Evolutionary conservation across 257 asterid genomes (phyloP).

Genomic region (Anisodus acutangulus): DNA sequence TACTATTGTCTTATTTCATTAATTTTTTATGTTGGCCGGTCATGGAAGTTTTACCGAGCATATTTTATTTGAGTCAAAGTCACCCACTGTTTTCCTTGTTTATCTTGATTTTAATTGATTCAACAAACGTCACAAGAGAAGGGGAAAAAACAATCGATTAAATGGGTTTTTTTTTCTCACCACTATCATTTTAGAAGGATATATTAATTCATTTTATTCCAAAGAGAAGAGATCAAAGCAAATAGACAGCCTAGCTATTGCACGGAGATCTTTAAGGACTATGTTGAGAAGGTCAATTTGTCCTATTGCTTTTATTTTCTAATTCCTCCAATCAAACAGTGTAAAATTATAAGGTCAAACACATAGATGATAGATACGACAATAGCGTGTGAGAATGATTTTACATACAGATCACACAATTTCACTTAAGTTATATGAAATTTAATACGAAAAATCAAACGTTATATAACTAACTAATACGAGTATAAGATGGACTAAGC

Average conservation of each 20-base stretch:
- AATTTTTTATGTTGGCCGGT: neutral
- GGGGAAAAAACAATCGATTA: too few relatives aligned
- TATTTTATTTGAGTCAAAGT: neutral
- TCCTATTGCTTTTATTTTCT: neutral
- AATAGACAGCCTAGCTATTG: neutral
- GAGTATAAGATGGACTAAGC: neutral
- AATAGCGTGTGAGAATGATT: too few relatives aligned
- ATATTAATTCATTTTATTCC: neutral
- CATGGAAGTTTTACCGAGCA: neutral
- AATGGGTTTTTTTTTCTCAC: neutral
- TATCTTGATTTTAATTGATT: neutral
- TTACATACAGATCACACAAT: neutral
- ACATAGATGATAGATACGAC: neutral
- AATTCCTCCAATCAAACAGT: too few relatives aligned
- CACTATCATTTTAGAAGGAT: conserved; percentile 18
- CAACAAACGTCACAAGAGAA: neutral
- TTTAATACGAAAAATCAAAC: neutral
- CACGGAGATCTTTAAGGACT: neutral
- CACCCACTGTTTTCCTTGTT: neutral
- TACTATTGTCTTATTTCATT: neutral
- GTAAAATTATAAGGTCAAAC: neutral
- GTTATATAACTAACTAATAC: neutral
- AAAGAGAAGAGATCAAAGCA: neutral
- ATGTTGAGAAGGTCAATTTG: neutral
- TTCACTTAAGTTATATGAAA: neutral